Base-by-base conservation (phyloP, 2,329 filamentous ascomycete genomes). In the Anisogramma anomala region DNA sequence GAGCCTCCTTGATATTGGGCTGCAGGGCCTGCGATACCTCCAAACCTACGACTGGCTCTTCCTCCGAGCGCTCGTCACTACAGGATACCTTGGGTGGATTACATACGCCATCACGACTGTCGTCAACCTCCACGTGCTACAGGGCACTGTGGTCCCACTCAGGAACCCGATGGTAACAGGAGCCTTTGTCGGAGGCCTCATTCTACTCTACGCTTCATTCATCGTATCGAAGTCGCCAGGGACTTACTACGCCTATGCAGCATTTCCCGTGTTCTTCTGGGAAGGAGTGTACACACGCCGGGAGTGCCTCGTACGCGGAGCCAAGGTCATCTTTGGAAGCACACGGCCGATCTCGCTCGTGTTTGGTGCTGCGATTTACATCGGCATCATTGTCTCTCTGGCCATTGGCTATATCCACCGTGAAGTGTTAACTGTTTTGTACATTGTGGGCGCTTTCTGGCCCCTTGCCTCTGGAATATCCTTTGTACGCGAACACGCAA, bases 1-100 rank as follows among this genome's bases (percentile, higher is more conserved):
- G 31, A 74, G 78, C 20, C 68, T 98, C 11, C 83, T 96, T 46
- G 73, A 82, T 45, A 64, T 84, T 37, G 82, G 78, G 2, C 70
- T 98, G 1, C 74, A 86, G 47, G 91, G 91, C 6, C 66, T 98
- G 46, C 77, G 91, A 37, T 98, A 98, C 58, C 71, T 98, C 19
- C 91, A 98, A 61, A 98, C 88, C 0, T 98, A 98, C 54, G 91
- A 98, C 64, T 98, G 91, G 91, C 70, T 98, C 2, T 98, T 98
- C 62, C 66, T 98, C 26, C 74, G 91, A 46, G 82, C 85, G 2
- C 69, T 98, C 36, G 82, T 98, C 45, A 95, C 91, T 2, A 58
- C 83, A 10, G 91, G 91, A 14, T 98, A 96, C 55, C 65, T 96
- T 6, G 91, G 91, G 15, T 98, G 89, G 89, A 93, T 96, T 55